Evolutionary conservation across 2,329 filamentous ascomycete genomes (phyloP).

Genomic region (Rachicladosporium sp.): DNA sequence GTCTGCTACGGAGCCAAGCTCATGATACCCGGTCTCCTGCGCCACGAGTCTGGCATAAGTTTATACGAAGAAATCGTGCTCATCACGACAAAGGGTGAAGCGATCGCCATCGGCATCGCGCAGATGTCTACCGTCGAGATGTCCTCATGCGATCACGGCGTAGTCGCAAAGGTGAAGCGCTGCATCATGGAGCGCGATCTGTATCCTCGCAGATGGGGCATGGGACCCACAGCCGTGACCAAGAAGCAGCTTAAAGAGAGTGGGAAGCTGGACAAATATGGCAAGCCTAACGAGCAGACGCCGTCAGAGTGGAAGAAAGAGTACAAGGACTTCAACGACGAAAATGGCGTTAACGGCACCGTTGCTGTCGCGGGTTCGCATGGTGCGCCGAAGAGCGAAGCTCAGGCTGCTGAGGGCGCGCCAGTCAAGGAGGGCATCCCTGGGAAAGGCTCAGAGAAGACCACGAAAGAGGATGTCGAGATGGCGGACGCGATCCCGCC

Average conservation of each 20-base stretch:
- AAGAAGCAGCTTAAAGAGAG: slow-evolving; percentile 99
- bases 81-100: slow-evolving; percentile 98
- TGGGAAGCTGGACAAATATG: slow-evolving; percentile 96
- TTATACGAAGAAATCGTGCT: slow-evolving; percentile 92
- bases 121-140: slow-evolving; percentile 98
- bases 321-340: slow-evolving; percentile 77
- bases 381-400: slow-evolving; percentile 12
- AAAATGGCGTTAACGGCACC: slow-evolving; percentile 17
- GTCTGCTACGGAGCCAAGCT: slow-evolving; percentile 98
- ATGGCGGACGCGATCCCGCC: slow-evolving; percentile 22
- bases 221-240: slow-evolving; percentile 83
- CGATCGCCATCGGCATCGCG: slow-evolving; percentile 88
- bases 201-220: slow-evolving; percentile 92
- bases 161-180: slow-evolving; percentile 97
- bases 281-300: slow-evolving; percentile 81
- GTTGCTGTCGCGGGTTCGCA: background rate
- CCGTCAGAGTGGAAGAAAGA: slow-evolving; percentile 84
- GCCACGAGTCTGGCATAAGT: slow-evolving; percentile 86
- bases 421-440: slow-evolving; percentile 23
- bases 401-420: slow-evolving; percentile 22
- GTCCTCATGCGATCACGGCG: slow-evolving; percentile 90
- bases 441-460: slow-evolving; percentile 26
- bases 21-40: slow-evolving; percentile 90
- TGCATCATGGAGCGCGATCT: slow-evolving; percentile 99
- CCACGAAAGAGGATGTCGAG: slow-evolving; percentile 23